phyloP scores from a whole-genome alignment of 148 eudicot species.

The Diospyros lotus region DNA sequence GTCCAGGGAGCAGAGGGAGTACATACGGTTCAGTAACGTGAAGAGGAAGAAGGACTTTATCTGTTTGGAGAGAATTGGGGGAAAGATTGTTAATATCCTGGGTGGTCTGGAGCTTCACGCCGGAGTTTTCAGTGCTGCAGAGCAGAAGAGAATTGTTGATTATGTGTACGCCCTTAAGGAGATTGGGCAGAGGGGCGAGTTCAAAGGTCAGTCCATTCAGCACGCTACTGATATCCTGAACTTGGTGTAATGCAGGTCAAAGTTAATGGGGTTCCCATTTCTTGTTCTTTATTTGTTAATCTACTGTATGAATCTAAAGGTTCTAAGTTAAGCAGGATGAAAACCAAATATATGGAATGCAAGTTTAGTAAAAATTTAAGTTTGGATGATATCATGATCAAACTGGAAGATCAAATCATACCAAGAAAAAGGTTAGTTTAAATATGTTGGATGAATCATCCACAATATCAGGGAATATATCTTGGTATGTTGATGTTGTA shows the following conservation, averaged over 20 bases:
- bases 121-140: slow-evolving; percentile 81
- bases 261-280: background rate
- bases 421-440: too few relatives aligned
- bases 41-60: slow-evolving; percentile 73
- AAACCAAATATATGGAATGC: too few relatives aligned
- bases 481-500: too few relatives aligned
- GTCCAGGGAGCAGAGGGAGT: slow-evolving; percentile 81
- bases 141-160: slow-evolving; percentile 79
- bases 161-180: slow-evolving; percentile 53
- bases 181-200: slow-evolving; percentile 63
- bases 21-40: slow-evolving; percentile 54
- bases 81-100: slow-evolving; percentile 63
- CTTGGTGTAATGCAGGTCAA: background rate
- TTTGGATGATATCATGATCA: too few relatives aligned
- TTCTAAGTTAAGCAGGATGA: too few relatives aligned
- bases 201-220: slow-evolving; percentile 59
- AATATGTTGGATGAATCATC: too few relatives aligned
- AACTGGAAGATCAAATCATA: too few relatives aligned
- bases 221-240: background rate
- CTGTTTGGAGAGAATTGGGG: slow-evolving; percentile 66
- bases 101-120: slow-evolving; percentile 89
- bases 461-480: too few relatives aligned
- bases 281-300: background rate
- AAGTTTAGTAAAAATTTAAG: too few relatives aligned
- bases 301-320: background rate